Evolutionary conservation across 495 filamentous ascomycete species (phyloP).

Genomic region (Aspergillus asperescens): DNA sequence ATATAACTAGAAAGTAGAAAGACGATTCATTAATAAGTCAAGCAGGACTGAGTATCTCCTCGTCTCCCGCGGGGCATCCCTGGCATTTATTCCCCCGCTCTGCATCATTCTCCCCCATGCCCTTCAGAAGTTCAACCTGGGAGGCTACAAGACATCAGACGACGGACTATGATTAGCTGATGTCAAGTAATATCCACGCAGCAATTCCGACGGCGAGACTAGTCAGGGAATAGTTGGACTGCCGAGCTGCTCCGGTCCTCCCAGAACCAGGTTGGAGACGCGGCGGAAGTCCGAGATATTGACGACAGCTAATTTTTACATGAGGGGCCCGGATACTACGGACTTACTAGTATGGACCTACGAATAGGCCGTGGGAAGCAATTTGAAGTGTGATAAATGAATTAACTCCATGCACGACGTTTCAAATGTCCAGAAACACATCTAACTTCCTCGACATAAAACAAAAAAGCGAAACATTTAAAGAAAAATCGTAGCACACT

Average conservation of each 20-base stretch:
- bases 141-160: neutral
- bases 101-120: neutral
- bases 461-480: slow-evolving; percentile 25
- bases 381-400: slow-evolving; percentile 14
- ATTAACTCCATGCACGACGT: slow-evolving; percentile 13
- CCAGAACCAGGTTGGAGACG: slow-evolving; percentile 1
- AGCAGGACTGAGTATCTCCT: neutral
- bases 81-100: slow-evolving; percentile 3
- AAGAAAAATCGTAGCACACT: slow-evolving; percentile 45
- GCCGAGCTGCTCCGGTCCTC: slow-evolving; percentile 14
- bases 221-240: slow-evolving; percentile 33
- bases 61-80: neutral
- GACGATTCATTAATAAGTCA: no score
- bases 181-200: slow-evolving; percentile 18
- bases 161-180: neutral
- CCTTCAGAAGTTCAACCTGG: neutral
- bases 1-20: no score
- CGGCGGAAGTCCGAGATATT: slow-evolving; percentile 34
- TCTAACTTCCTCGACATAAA: slow-evolving; percentile 34
- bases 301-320: neutral
- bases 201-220: slow-evolving; percentile 24
- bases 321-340: neutral
- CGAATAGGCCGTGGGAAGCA: neutral
- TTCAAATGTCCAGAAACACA: slow-evolving; percentile 37
- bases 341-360: no score